Evolutionary conservation across 2,329 filamentous ascomycete genomes (phyloP).

Genomic region (Cladosporium oxysporum): DNA sequence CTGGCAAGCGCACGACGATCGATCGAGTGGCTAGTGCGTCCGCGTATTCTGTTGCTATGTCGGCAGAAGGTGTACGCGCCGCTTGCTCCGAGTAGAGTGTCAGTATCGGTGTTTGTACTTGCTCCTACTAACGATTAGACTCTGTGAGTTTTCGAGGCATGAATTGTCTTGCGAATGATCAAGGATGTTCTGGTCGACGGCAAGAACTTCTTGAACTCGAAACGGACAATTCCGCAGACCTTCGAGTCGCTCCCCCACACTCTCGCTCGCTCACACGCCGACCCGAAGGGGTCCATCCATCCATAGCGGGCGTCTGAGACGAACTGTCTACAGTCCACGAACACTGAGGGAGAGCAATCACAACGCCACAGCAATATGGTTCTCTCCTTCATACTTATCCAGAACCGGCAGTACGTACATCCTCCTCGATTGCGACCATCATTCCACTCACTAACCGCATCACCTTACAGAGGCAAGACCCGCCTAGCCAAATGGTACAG

Average conservation of each 20-base stretch:
- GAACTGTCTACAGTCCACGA: neutral
- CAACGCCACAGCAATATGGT: slow-evolving; percentile 48
- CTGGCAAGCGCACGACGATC: neutral
- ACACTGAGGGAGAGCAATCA: slow-evolving; percentile 1
- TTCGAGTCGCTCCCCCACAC: neutral
- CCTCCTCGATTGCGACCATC: neutral
- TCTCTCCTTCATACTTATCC: slow-evolving; percentile 85
- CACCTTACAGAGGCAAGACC: slow-evolving; percentile 83
- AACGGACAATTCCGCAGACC: slow-evolving; percentile 1
- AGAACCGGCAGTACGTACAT: slow-evolving; percentile 75
- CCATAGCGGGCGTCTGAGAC: neutral
- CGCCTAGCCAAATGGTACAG: slow-evolving; percentile 98
- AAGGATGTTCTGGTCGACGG: neutral
- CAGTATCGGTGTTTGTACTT: too few relatives aligned
- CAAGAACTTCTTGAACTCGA: neutral
- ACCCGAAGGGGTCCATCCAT: slow-evolving; percentile 3
- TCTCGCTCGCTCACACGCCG: neutral
- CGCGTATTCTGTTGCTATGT: neutral
- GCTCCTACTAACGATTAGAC: neutral
- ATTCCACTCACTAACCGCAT: slow-evolving; percentile 22
- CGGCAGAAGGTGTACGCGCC: neutral
- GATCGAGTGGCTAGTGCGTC: neutral
- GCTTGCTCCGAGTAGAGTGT: neutral
- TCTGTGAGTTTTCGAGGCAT: neutral
- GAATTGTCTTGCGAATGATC: neutral